Conservation (phyloP, 805 yeast species). For the Monosporozyma servazzii region DNA sequence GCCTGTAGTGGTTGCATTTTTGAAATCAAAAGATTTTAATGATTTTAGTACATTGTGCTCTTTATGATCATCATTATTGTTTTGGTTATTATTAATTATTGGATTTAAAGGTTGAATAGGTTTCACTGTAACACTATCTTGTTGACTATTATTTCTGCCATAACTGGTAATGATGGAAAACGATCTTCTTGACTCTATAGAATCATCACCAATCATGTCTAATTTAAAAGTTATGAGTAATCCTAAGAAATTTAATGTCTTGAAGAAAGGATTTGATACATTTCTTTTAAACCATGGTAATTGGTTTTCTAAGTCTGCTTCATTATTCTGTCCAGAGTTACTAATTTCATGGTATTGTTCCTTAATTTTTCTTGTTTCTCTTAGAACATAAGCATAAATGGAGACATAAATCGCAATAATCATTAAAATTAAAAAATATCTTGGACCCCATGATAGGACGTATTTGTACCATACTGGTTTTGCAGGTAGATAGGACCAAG, state of each 20-base stretch:
- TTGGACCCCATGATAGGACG: constrained; percentile 72
- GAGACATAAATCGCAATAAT: constrained; percentile 59
- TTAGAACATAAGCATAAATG: constrained; percentile 63
- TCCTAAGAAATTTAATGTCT: constrained; percentile 3
- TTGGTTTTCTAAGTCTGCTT: neutral
- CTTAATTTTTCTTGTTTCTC: constrained; percentile 49
- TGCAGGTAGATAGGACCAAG: constrained; percentile 75
- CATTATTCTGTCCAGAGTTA: neutral
- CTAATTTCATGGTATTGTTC: constrained; percentile 12
- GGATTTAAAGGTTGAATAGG: neutral
- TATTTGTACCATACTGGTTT: constrained; percentile 64
- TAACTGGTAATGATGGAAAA: neutral
- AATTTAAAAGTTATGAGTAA: constrained; percentile 18
- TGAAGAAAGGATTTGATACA: neutral
- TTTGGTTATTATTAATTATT: neutral
- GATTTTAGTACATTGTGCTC: neutral
- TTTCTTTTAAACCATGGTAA: neutral
- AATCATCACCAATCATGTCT: constrained; percentile 12
- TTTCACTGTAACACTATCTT: neutral
- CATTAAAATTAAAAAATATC: constrained; percentile 55
- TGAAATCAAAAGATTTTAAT: neutral
- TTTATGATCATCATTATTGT: neutral
- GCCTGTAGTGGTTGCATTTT: neutral
- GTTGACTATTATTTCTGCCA: neutral
- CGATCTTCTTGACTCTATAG: constrained; percentile 6